Conservation (phyloP, 345 rosid species). For the Eucalyptus curtisii region DNA sequence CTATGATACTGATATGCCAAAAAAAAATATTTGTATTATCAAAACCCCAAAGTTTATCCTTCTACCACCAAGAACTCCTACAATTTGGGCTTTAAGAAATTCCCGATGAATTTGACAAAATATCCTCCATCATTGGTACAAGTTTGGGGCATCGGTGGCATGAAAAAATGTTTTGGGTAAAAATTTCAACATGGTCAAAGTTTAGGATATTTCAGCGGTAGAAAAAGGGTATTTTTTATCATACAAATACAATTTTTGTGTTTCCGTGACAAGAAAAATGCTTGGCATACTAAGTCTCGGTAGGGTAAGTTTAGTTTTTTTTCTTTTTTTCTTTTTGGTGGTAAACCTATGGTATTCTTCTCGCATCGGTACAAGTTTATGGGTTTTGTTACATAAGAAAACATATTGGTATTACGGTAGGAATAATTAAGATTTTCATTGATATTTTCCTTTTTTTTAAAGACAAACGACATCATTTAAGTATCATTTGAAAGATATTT, state of each 20-base stretch:
- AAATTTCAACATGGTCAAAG: not conserved
- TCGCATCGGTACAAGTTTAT: rapidly evolving
- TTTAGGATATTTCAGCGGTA: not conserved
- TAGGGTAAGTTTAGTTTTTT: not conserved
- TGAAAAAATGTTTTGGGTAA: not conserved
- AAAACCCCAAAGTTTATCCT: not conserved
- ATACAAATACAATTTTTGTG: not conserved
- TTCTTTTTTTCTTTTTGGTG: too few species aligned
- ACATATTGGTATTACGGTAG: not conserved
- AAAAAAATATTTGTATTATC: too few species aligned
- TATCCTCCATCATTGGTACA: not conserved
- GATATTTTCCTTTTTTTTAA: not conserved
- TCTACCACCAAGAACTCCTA: not conserved
- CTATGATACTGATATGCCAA: not conserved
- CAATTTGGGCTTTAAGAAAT: not conserved
- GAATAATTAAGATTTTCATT: not conserved
- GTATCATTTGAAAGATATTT: not conserved
- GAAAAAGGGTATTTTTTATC: not conserved
- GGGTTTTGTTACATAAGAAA: not conserved
- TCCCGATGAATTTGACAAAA: not conserved
- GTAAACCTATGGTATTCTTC: not conserved
- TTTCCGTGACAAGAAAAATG: not conserved
- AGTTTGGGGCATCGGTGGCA: not conserved
- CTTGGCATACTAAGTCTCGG: not conserved
- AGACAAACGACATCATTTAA: not conserved